Evolutionary conservation across 257 asterid species (phyloP), one percentile per base, ranked within the genome.

Genomic region (Gardenia jasminoides): DNA sequence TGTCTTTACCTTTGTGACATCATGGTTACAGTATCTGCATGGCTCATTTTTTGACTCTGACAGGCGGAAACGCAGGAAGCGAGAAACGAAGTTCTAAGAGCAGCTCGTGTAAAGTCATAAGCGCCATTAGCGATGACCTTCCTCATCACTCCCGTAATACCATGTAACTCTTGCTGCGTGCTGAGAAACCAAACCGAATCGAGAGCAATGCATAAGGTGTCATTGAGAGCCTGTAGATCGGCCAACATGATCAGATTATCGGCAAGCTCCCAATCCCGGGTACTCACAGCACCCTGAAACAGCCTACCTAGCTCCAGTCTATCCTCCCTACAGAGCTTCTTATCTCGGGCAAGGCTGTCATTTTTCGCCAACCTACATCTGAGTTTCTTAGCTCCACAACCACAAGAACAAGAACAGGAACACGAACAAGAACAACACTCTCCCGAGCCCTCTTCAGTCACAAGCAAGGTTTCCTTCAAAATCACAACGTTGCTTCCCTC

Each of bases 51-150:
- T 72, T 92, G 93, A 82, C 97, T 92, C 87, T 92, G 97, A 82
- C 97, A 94, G 74, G 98, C 97, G 65, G 97, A 91, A 82, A 94
- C 97, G 78, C 97, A 90, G 0, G 98, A 92, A 83, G 98, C 97
- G 65, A 94, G 97, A 87, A 94, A 94, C 13, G 97, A 92, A 74
- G 98, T 94, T 88, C 97, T 87, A 56, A 94, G 93, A 8, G 90
- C 91, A 75, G 97, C 98, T 81, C 97, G 84, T 50, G 93, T 92
- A 79, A 92, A 94, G 84, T 92, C 98, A 81, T 80, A 90, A 0
- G 98, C 97, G 80, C 98, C 98, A 80, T 90, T 90, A 48, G 86
- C 80, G 31, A 94, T 87, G 46, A 92, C 83, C 88, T 90, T 94
- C 90, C 87, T 94, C 80, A 92, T 94, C 84, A 92, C 82, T 46